Evolutionary conservation across 768 basidiomycete genomes (phyloP).

Genomic region (Lactarius tabidus): DNA sequence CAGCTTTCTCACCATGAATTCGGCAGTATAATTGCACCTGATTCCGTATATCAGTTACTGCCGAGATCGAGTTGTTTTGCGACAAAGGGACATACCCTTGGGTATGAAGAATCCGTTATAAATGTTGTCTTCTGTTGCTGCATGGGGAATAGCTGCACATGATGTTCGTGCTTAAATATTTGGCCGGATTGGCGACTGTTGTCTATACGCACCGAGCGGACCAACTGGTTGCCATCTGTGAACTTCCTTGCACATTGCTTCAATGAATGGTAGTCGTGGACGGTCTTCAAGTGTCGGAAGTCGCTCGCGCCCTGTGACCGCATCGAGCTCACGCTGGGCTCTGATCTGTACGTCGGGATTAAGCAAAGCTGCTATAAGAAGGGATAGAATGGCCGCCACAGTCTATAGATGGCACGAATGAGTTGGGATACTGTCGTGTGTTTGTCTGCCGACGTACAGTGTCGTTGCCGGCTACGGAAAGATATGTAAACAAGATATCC

Average conservation of each 20-base stretch:
- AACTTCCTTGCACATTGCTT: slow-evolving; percentile 7
- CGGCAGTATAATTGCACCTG: not conserved
- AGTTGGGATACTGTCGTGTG: too few relatives aligned
- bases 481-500: not conserved
- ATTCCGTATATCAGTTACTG: too few relatives aligned
- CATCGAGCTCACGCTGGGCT: slow-evolving; percentile 5
- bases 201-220: not conserved
- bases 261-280: slow-evolving; percentile 1
- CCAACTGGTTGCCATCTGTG: not conserved
- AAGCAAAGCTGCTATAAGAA: not conserved
- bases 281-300: slow-evolving; percentile 11
- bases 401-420: too few relatives aligned
- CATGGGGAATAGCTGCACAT: not conserved
- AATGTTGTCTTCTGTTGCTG: not conserved
- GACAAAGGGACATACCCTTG: not conserved
- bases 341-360: slow-evolving; percentile 3
- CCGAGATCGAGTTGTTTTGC: too few relatives aligned
- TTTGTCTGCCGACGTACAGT: slow-evolving; percentile 4
- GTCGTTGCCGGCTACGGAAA: not conserved
- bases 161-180: too few relatives aligned
- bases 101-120: not conserved
- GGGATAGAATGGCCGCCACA: too few relatives aligned
- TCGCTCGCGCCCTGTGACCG: not conserved
- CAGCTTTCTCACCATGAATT: not conserved
- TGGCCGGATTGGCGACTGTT: not conserved